A percentile compares a stretch with the other conserved stretches of the same genome.
Evolutionary conservation across 768 basidiomycete genomes (phyloP).

Genomic region (Mycena kentingensis): DNA sequence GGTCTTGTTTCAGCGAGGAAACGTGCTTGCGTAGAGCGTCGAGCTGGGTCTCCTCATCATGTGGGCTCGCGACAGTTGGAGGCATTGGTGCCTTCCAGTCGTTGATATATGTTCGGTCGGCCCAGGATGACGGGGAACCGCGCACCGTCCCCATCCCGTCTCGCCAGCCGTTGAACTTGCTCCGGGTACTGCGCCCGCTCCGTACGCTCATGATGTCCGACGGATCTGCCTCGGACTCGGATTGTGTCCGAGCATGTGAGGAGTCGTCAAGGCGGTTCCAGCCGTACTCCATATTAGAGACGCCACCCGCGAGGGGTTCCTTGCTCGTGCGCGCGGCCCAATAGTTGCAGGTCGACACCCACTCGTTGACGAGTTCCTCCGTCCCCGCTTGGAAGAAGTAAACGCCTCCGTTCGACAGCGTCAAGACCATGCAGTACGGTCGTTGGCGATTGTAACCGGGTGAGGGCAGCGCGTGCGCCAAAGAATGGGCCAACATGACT

Average conservation of each 20-base stretch:
- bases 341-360: slow-evolving; percentile 99
- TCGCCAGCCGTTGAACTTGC: slow-evolving; percentile 72
- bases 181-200: slow-evolving; percentile 73
- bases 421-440: slow-evolving; percentile 93
- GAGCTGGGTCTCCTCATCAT: slow-evolving; percentile 92
- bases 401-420: slow-evolving; percentile 84
- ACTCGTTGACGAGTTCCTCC: slow-evolving; percentile 97
- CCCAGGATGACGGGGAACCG: slow-evolving; percentile 68
- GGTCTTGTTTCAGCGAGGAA: slow-evolving; percentile 68
- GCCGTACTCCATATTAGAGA: slow-evolving; percentile 99
- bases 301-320: slow-evolving; percentile 92
- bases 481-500: slow-evolving; percentile 81
- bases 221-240: slow-evolving; percentile 60
- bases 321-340: slow-evolving; percentile 97
- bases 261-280: slow-evolving; percentile 81
- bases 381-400: slow-evolving; percentile 99
- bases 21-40: slow-evolving; percentile 89
- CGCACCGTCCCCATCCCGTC: slow-evolving; percentile 69
- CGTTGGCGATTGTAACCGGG: slow-evolving; percentile 91
- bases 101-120: slow-evolving; percentile 76
- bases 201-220: slow-evolving; percentile 72
- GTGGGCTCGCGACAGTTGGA: slow-evolving; percentile 77
- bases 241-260: slow-evolving; percentile 52
- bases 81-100: slow-evolving; percentile 95
- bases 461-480: slow-evolving; percentile 84